Base-by-base conservation (phyloP, 129 eudicot species). In the Flaveria sonorensis region DNA sequence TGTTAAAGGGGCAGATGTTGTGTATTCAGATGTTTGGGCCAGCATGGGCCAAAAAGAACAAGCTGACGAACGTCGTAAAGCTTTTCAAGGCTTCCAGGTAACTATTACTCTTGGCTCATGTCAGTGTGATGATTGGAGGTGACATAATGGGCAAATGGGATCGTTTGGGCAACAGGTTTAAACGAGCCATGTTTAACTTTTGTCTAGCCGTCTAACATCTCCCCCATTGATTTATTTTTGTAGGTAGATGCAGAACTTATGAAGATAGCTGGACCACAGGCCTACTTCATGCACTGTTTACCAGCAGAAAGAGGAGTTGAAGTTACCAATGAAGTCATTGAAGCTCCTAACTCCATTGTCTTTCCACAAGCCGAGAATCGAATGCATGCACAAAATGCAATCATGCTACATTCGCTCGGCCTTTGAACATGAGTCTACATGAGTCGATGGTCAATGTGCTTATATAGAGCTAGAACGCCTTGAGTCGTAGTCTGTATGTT, bases 21-120 rank as follows among this genome's bases (percentile, higher is more conserved):
- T 87, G 69, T 94, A 94, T 81, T 84, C 98, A 50, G 98, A 94
- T 80, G 98, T 94, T 61, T 94, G 98, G 98, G 98, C 98, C 42
- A 94, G 98, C 82, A 94, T 94, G 98, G 97, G 97, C 13, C 97
- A 94, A 67, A 94, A 94, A 82, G 97, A 94, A 86, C 97, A 94
- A 81, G 98, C 98, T 68, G 98, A 87, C 30, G 68, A 91, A 78
- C 96, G 98, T 19, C 91, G 87, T 16, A 83, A 86, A 82, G 97
- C 77, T 61, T 94, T 94, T 79, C 86, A 81, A 81, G 98, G 96
- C 61, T 91, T 89, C 81, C 93, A 94, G 98, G 97, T 93, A 77
- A 45, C 48, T 28, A 23, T 16, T 1, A 40, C 51, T 39, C 16
- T 40, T 39, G 28, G 8, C 51, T 24, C 20, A 3, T 39, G 26